Base-by-base conservation (phyloP, 331 rosid species). In the Pyrus hybrid region DNA sequence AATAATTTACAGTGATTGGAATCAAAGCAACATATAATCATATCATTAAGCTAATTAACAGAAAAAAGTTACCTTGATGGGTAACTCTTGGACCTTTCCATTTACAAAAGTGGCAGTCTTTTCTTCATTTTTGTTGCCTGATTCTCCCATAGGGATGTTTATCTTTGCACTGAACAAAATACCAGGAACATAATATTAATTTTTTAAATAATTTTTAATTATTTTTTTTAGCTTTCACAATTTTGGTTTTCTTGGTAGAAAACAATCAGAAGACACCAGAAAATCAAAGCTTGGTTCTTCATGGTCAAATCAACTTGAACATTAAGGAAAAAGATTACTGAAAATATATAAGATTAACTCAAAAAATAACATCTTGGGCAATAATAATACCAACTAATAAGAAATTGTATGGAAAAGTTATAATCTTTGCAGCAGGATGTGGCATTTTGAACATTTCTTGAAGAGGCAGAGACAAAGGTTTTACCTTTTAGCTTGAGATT, bases 101-200 rank as follows among this genome's bases (percentile, higher is more conserved):
- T 81, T 81, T 68, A 68, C 83, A 71, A 75, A 26, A 72, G 77
- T 54, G 26, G 79, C 13, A 54, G 73, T 64, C 60, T 61, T 66
- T 37, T 69, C 67, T 70, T 77, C 83, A 54, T 76, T 72, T 72
- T 37, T 77, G 18, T 30, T 82, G 57, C 86, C 79, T 26, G 79
- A 75, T 76, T 88, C 84, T 70, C 78, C 86, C 93, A 85, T 86
- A 49, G 66, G 79, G 67, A 41, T 65, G 13, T 20, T 6, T 20
- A 18, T 22, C 68, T 8, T 45, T 22, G 21, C 57, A 43, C 72
- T 35, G 54, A 28, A 65, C 13, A 57, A 21, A 56, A 47, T 14
- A 47, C 7, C 7, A 47, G 3, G 62, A 56, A 56, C 26, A 7
- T 3, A 29, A 29, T 29, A 29, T 3, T 5, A 29, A 29, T 29